Percentiles rank a stretch among this genome's conserved stretches.
Evolutionary conservation across 2,329 filamentous ascomycete genomes (phyloP).

Genomic region (Hymenoscyphus occultus): DNA sequence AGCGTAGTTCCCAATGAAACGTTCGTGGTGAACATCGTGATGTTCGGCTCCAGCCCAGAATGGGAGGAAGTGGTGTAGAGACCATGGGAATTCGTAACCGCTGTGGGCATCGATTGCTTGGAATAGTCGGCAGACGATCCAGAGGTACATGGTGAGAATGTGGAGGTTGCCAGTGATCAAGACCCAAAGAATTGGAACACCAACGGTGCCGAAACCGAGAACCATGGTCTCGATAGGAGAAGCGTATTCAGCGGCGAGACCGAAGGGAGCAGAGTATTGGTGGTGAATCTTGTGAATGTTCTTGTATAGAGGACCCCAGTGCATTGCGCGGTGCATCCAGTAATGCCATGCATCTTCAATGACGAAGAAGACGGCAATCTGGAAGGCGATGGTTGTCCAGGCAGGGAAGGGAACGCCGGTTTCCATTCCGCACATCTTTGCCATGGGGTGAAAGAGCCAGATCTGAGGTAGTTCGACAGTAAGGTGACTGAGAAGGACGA

Average conservation of each 20-base stretch:
- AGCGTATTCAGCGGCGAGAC: conserved; percentile 93
- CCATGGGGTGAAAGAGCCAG: conserved; percentile 98
- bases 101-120: conserved; percentile 98
- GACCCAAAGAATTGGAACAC: conserved; percentile 79
- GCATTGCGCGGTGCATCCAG: conserved; percentile 88
- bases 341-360: conserved; percentile 98
- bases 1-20: conserved; percentile 96
- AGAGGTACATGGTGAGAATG: conserved; percentile 95
- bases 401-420: conserved; percentile 88
- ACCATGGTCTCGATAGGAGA: conserved; percentile 97
- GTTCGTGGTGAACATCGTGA: conserved; percentile 96
- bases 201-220: conserved; percentile 82
- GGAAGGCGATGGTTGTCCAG: conserved; percentile 79
- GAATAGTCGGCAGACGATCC: conserved; percentile 90
- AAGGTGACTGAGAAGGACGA: conserved; percentile 93
- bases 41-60: conserved; percentile 98
- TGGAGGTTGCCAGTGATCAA: conserved; percentile 82
- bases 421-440: conserved; percentile 84
- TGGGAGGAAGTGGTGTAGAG: conserved; percentile 88
- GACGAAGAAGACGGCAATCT: conserved; percentile 92
- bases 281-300: conserved; percentile 98
- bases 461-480: conserved; percentile 98
- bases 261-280: conserved; percentile 96
- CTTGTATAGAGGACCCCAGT: conserved; percentile 95
- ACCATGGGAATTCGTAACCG: conserved; percentile 98